These are phyloP conservation scores for Ulota crispa DNA, from an alignment of 225 moss, liverwort and hornwort genomes.

Conservation along the genomic window DNA sequence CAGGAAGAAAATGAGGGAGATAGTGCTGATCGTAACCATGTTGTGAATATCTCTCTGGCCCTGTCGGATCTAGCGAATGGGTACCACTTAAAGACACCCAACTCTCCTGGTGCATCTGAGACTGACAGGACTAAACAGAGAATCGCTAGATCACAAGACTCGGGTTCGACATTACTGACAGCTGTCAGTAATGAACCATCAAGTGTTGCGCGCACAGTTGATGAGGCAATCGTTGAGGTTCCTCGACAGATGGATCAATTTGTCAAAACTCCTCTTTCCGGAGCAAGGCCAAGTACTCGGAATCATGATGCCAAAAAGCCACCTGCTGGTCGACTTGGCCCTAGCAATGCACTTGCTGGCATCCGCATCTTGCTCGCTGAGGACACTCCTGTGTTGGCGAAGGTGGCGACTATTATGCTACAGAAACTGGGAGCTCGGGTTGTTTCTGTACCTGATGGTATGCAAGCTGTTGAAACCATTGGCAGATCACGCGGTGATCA, in stretches of 20 bases:
- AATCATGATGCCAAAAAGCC: constrained; percentile 28
- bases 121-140: background rate
- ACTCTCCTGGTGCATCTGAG: background rate
- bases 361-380: constrained; percentile 85
- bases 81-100: constrained; percentile 9
- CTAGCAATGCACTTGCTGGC: constrained; percentile 58
- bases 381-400: constrained; percentile 80
- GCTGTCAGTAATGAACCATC: constrained; percentile 1
- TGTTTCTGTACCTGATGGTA: constrained; percentile 69
- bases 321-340: constrained; percentile 32
- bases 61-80: background rate
- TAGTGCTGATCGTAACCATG: background rate
- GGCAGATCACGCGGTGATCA: constrained; percentile 55
- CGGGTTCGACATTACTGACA: background rate
- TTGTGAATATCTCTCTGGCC: constrained; percentile 30
- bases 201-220: background rate
- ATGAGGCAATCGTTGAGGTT: constrained; percentile 2
- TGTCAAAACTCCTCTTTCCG: background rate
- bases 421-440: constrained; percentile 79
- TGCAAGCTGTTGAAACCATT: constrained; percentile 75
- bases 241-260: constrained; percentile 15
- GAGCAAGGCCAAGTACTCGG: constrained; percentile 26
- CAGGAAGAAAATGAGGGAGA: background rate
- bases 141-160: background rate
- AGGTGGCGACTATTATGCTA: constrained; percentile 80